phyloP scores from a whole-genome alignment of 1,139 yeast genomes.

The Yarrowia galli region DNA sequence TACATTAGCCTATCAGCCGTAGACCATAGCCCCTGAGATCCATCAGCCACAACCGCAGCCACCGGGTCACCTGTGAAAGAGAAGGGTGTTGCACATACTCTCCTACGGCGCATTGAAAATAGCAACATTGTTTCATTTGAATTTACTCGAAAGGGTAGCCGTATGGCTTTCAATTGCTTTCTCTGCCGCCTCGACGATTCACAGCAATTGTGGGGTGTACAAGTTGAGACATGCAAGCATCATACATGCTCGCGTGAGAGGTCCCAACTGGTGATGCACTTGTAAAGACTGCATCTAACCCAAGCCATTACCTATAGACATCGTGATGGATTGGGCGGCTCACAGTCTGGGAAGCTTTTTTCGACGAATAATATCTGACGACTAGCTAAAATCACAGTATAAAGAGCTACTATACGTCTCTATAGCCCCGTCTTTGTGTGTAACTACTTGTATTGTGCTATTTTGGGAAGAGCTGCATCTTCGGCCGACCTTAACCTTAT shows the following conservation, averaged over 20 bases:
- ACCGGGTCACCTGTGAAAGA: slow-evolving; percentile 1
- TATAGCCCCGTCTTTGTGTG: background rate
- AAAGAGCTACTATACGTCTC: background rate
- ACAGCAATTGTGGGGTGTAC: background rate
- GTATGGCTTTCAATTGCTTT: background rate
- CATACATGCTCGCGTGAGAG: slow-evolving; percentile 7
- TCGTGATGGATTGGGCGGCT: no score
- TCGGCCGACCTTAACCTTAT: background rate
- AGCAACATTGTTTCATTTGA: background rate
- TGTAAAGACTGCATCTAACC: no score
- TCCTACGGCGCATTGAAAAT: background rate
- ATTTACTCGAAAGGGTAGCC: background rate
- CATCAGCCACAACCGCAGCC: slow-evolving; percentile 4
- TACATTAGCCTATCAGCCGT: no score
- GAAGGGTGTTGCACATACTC: background rate
- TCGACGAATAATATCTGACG: no score
- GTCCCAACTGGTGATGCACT: background rate
- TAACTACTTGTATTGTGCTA: background rate
- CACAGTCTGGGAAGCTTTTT: no score
- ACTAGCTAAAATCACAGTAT: no score
- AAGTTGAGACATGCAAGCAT: background rate
- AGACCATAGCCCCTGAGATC: background rate
- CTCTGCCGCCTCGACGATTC: background rate
- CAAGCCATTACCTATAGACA: background rate
- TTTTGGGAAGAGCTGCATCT: background rate